Conservation (phyloP, 2,329 filamentous ascomycete genomes). For the Aureobasidium sp. region DNA sequence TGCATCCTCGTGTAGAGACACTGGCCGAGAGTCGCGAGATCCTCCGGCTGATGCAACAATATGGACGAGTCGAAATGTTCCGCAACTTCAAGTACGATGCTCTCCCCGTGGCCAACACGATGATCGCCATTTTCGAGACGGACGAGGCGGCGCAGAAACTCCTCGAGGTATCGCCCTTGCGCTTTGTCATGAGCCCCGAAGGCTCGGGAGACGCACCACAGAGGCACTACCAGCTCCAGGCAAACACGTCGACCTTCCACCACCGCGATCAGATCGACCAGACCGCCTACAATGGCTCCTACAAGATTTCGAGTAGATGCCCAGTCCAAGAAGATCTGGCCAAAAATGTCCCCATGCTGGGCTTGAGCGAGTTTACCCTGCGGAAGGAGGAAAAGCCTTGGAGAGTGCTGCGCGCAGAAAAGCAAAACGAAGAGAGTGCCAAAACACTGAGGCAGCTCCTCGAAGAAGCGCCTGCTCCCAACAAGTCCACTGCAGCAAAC, state of each 20-base stretch:
- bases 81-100: constrained; percentile 41
- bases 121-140: constrained; percentile 38
- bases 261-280: constrained; percentile 27
- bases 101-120: constrained; percentile 33
- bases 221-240: constrained; percentile 7
- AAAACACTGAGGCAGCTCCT: constrained; percentile 26
- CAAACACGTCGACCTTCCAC: constrained; percentile 7
- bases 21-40: constrained; percentile 43
- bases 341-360: constrained; percentile 30
- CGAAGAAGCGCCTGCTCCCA: constrained; percentile 16
- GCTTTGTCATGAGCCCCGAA: constrained; percentile 35
- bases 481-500: neutral
- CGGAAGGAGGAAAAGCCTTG: constrained; percentile 29
- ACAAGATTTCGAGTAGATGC: constrained; percentile 20
- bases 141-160: constrained; percentile 32
- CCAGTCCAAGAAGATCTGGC: constrained; percentile 28
- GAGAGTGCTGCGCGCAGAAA: constrained; percentile 22
- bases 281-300: constrained; percentile 23
- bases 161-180: constrained; percentile 36
- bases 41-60: constrained; percentile 37
- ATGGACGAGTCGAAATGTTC: constrained; percentile 42
- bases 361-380: constrained; percentile 33
- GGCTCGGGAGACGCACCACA: constrained; percentile 11
- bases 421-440: constrained; percentile 21
- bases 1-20: constrained; percentile 38